Evolutionary conservation across 106 monocot species (phyloP), one percentile per base, ranked within the genome.

Genomic region (Acanthochlamys bracteata): DNA sequence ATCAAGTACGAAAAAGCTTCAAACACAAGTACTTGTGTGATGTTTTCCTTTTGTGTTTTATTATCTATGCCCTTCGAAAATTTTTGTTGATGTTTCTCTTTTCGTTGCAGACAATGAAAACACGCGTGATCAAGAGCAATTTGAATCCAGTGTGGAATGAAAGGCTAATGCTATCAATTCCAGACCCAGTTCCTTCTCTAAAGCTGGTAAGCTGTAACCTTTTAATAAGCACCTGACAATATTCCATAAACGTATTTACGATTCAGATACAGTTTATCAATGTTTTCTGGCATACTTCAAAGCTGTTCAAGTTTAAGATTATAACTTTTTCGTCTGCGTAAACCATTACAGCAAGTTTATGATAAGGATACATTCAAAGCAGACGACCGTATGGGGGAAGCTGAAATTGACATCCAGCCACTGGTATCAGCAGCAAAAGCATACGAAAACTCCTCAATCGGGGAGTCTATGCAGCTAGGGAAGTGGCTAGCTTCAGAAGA

Each of bases 71-170:
- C 15, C 2, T 25, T 9, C 7, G 41, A 4, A 43, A 25, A 33
- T 20, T 53, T 24, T 55, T 69, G 11, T 51, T 11, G 53, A 51
- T 25, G 14, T 4, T 6, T 41, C 24, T 53, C 51, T 41, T 67
- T 40, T 66, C n/a, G 24, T 78, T 82, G 63, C 79, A 95, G 94
- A 71, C 90, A 25, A 82, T 90, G 94, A 95, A 86, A 78, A 95
- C 94, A 69, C 64, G 78, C 41, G 89, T 89, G 55, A 78, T 95
- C 72, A 95, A 82, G 79, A 90, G 81, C 68, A 95, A 57, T 63
- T 74, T 95, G 54, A 95, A 95, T 76, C 94, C 94, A 19, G 75
- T 86, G 16, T 95, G 94, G 94, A 90, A 95, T 60, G 94, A 95
- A 74, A 73, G 66, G 42, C 55, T 95, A 12, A 86, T 90, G 86